phyloP scores from a whole-genome alignment of 2,329 filamentous ascomycete genomes.

The Mycosphaerelloides madeirae region DNA sequence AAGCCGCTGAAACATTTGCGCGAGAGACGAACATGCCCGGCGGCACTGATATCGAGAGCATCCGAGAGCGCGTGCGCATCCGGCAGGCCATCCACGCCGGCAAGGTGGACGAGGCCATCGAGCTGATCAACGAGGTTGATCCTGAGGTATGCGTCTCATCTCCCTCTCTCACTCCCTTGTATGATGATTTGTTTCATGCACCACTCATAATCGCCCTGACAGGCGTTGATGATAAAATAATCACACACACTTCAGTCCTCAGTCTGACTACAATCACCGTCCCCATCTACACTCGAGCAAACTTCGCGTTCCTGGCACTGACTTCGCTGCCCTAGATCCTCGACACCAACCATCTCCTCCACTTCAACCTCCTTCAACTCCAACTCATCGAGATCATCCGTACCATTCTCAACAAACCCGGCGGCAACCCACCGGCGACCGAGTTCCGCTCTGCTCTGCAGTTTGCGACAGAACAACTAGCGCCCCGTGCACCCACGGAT shows the following conservation, averaged over 20 bases:
- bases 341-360: constrained; percentile 73
- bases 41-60: constrained; percentile 63
- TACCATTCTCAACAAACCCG: constrained; percentile 45
- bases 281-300: constrained; percentile 2
- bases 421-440: constrained; percentile 54
- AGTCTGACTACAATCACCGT: constrained; percentile 63
- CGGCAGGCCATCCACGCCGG: constrained; percentile 80
- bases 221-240: constrained; percentile 75
- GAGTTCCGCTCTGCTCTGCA: constrained; percentile 76
- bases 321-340: constrained; percentile 60
- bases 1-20: constrained; percentile 88
- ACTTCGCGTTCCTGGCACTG: constrained; percentile 2
- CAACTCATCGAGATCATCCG: constrained; percentile 94
- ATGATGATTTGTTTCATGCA: constrained; percentile 99
- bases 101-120: constrained; percentile 78
- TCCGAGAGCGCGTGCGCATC: constrained; percentile 75
- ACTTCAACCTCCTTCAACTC: constrained; percentile 83
- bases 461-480: constrained; percentile 83
- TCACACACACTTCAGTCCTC: constrained; percentile 75
- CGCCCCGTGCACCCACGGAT: constrained; percentile 78
- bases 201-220: constrained; percentile 90
- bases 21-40: constrained; percentile 83
- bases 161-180: constrained; percentile 37
- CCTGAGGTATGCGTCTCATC: constrained; percentile 69
- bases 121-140: constrained; percentile 82